Percentiles rank a stretch among this genome's conserved stretches.
These are phyloP conservation scores for Coffea canephora DNA, from an alignment of 257 asterid species.

Conservation along the genomic window DNA sequence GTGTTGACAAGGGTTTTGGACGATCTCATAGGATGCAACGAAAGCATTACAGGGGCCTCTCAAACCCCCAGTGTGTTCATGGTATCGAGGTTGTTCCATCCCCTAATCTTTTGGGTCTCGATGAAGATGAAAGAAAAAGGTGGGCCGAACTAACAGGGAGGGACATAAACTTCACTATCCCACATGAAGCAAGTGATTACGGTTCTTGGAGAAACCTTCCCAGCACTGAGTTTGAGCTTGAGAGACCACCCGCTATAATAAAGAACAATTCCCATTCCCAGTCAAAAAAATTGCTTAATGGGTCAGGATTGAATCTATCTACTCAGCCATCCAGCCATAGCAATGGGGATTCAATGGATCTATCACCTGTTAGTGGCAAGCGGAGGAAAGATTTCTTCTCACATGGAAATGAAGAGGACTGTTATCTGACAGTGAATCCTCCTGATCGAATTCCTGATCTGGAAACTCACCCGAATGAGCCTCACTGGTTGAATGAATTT, in stretches of 20 bases:
- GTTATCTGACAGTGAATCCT: slow-evolving; percentile 40
- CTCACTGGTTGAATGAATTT: slow-evolving; percentile 64
- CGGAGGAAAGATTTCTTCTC: slow-evolving; percentile 63
- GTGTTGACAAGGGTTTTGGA: slow-evolving; percentile 79
- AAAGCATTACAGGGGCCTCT: slow-evolving; percentile 89
- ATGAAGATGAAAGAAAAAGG: slow-evolving; percentile 73
- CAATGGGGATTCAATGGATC: slow-evolving; percentile 59
- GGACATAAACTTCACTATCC: slow-evolving; percentile 60
- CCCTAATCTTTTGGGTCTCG: slow-evolving; percentile 57
- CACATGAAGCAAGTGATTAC: slow-evolving; percentile 73
- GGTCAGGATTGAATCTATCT: slow-evolving; percentile 65
- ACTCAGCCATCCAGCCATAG: slow-evolving; percentile 50
- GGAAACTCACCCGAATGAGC: slow-evolving; percentile 51
- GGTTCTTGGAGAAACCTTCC: slow-evolving; percentile 83
- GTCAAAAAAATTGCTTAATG: slow-evolving; percentile 59
- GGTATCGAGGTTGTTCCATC: slow-evolving; percentile 78
- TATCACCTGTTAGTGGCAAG: slow-evolving; percentile 50
- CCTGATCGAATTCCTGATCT: slow-evolving; percentile 52
- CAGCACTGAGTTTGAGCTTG: slow-evolving; percentile 76
- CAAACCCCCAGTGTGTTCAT: slow-evolving; percentile 93
- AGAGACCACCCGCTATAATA: slow-evolving; percentile 42
- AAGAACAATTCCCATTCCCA: slow-evolving; percentile 45
- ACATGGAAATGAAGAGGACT: slow-evolving; percentile 46
- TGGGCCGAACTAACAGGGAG: slow-evolving; percentile 86
- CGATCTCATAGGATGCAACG: slow-evolving; percentile 96